Percentiles rank a stretch among this genome's conserved stretches.
These are phyloP conservation scores for Suillus subaureus DNA, from an alignment of 768 basidiomycete species.

Conservation along the genomic window DNA sequence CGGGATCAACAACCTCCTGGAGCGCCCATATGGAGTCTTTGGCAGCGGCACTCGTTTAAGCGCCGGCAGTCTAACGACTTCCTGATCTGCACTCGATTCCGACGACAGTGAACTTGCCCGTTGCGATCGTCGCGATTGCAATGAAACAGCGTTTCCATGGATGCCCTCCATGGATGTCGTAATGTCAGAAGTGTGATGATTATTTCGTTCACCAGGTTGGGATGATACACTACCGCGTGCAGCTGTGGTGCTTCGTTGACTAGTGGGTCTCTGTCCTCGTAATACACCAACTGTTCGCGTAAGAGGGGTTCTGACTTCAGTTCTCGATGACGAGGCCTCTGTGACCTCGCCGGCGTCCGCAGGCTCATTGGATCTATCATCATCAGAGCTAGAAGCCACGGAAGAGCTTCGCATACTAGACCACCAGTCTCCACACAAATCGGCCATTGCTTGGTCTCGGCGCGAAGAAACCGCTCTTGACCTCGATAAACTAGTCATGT, in stretches of 20 bases:
- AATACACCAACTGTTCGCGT: background rate
- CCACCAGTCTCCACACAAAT: slow-evolving; percentile 1
- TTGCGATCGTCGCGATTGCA: background rate
- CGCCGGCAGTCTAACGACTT: background rate
- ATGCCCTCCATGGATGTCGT: background rate
- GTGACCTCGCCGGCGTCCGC: background rate
- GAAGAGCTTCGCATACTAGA: background rate
- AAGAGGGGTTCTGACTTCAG: background rate
- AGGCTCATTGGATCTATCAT: background rate
- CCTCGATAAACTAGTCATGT: background rate
- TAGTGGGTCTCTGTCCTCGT: background rate
- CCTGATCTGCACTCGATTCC: slow-evolving; percentile 2
- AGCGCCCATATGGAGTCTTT: slow-evolving; percentile 32
- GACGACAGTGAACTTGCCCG: slow-evolving; percentile 1
- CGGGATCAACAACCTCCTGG: slow-evolving; percentile 35
- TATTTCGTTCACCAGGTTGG: background rate
- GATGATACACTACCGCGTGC: background rate
- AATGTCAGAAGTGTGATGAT: background rate
- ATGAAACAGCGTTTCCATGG: background rate
- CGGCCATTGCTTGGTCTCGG: slow-evolving; percentile 2
- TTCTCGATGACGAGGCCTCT: background rate
- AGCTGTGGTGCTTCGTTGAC: background rate
- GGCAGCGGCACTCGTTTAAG: slow-evolving; percentile 34
- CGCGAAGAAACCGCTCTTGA: background rate
- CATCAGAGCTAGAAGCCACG: background rate